A percentile compares a stretch with the other conserved stretches of the same genome.
Evolutionary conservation across 768 basidiomycete genomes (phyloP).

Genomic region (Chiua virens): DNA sequence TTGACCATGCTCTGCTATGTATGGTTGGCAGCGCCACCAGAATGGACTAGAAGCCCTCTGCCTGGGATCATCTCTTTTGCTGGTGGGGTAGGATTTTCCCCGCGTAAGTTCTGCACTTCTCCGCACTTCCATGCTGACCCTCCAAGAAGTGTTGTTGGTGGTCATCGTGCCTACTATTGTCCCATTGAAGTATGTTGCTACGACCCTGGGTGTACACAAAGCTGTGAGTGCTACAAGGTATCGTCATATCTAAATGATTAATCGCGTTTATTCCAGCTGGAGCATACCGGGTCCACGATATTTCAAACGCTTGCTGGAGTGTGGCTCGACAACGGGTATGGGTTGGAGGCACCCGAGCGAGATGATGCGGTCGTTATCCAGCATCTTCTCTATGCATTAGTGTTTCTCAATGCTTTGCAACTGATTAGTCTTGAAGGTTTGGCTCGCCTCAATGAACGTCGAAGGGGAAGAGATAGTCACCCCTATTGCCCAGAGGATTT

Average conservation of each 20-base stretch:
- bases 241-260: background rate
- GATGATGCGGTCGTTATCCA: conserved; percentile 43
- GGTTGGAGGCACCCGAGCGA: conserved; percentile 18
- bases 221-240: conserved; percentile 47
- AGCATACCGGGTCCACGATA: conserved; percentile 71
- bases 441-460: conserved; percentile 45
- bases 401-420: conserved; percentile 58
- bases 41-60: conserved; percentile 53
- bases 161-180: conserved; percentile 75
- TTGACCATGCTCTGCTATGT: conserved; percentile 60
- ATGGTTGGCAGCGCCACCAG: conserved; percentile 66
- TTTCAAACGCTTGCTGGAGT: conserved; percentile 75
- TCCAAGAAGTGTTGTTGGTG: conserved; percentile 61
- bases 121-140: conserved; percentile 1
- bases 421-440: conserved; percentile 51
- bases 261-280: conserved; percentile 45
- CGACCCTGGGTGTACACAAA: conserved; percentile 77
- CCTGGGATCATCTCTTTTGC: conserved; percentile 65
- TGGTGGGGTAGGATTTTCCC: conserved; percentile 70
- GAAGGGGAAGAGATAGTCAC: conserved; percentile 27
- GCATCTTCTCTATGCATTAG: conserved; percentile 55
- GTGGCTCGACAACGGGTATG: conserved; percentile 46
- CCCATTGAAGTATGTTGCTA: conserved; percentile 69
- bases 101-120: conserved; percentile 40
- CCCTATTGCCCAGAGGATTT: conserved; percentile 17